Evolutionary conservation across 306 rosid genomes (phyloP).

Genomic region (Crataegus laevigata): DNA sequence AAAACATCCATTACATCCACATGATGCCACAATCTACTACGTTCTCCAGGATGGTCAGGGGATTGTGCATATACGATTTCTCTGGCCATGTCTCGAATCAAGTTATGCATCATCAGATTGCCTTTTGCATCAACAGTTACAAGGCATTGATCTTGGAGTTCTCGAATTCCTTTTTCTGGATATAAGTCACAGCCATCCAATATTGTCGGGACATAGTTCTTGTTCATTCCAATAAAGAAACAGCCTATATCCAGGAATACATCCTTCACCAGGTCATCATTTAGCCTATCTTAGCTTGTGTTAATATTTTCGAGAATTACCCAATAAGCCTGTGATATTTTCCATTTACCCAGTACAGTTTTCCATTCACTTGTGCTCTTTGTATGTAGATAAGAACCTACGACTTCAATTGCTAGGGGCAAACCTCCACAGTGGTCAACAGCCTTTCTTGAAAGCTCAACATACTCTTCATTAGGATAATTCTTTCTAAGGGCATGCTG

Average conservation of each 20-base stretch:
- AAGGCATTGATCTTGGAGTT: too few species aligned
- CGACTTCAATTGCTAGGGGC: conserved; percentile 31
- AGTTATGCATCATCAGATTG: background rate
- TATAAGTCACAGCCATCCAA: too few species aligned
- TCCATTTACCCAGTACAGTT: conserved; percentile 9
- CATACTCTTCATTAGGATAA: background rate
- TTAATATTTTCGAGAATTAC: conserved; percentile 7
- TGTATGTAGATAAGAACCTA: conserved; percentile 22
- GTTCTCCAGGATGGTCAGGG: background rate
- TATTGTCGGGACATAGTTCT: too few species aligned
- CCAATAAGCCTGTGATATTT: background rate
- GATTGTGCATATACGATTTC: conserved; percentile 24
- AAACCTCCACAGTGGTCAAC: conserved; percentile 23
- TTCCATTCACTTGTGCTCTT: conserved; percentile 16
- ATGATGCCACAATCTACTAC: conserved; percentile 4
- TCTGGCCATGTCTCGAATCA: conserved; percentile 35
- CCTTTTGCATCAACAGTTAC: too few species aligned
- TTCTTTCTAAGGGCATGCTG: conserved; percentile 18
- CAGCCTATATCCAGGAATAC: too few species aligned
- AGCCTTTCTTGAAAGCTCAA: background rate
- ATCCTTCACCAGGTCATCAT: background rate
- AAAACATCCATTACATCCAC: background rate
- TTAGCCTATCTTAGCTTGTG: conserved; percentile 17
- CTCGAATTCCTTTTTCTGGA: too few species aligned
- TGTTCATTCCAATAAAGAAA: too few species aligned